Evolutionary conservation across 176 grass and related monocot genomes (phyloP), one percentile per base, ranked within the genome.

Genomic region (Cocos nucifera): DNA sequence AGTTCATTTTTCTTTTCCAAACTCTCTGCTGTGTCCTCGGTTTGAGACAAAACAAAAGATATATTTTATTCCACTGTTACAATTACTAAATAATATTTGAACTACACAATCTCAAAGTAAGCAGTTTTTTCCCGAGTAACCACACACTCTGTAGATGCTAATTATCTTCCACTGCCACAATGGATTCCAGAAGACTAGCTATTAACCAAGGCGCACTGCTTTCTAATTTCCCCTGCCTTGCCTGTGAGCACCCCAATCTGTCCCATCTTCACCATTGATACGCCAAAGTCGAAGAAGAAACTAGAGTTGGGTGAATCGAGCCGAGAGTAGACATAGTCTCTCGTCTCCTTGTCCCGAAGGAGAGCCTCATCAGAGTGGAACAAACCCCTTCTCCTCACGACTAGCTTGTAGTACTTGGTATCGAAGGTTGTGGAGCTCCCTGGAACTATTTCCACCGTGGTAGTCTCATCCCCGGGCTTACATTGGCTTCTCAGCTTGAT

Each of bases 311-410:
- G 64, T 5, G 6, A 19, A 30, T 62, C 16, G 62, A 79, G 78
- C 5, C 53, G 10, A 26, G 63, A n/a, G 3, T 64, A 65, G 18
- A 88, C 78, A 51, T 88, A 80, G 1, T 17, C 5, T 50, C 22
- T 64, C 1, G 89, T 95, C 19, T 58, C 57, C n/a, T 67, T 53
- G 57, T 87, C 83, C 58, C 66, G 17, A 29, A 95, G 76, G 21
- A 95, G 78, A 15, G 78, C 81, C 74, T 79, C 78, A 35, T 94
- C 84, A 8, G 89, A 94, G 59, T 78, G 80, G 76, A 95, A 85
- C 5, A 95, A 67, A 0, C 79, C 86, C 62, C 70, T 69, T 4
- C 62, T 52, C 66, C 78, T 74, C 49, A 70, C 55, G 5, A 95
- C 76, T 0, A 95, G 61, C 18, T 71, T 6, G 55, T 84, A 95